Percentiles rank a stretch among this genome's conserved stretches.
Conservation (phyloP, 1,284 basidiomycete genomes). For the Sporisorium sorghi region DNA sequence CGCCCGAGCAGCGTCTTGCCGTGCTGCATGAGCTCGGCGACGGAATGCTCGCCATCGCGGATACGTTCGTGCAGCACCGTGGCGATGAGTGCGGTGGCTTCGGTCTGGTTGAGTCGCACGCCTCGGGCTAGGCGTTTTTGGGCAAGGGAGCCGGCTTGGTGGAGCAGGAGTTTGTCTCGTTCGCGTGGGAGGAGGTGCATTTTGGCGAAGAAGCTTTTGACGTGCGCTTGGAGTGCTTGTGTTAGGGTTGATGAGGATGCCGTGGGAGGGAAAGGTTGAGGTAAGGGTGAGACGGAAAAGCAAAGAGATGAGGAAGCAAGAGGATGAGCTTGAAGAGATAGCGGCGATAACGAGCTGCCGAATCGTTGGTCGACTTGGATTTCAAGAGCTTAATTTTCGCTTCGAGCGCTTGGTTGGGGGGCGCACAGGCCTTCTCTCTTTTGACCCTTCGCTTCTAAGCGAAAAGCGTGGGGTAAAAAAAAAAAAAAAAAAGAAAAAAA, state of each 20-base stretch:
- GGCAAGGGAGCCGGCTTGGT: slow-evolving; percentile 75
- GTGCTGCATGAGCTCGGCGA: slow-evolving; percentile 83
- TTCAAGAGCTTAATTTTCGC: neutral
- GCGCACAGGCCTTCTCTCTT: neutral
- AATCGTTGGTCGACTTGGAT: no score
- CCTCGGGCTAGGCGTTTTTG: slow-evolving; percentile 95
- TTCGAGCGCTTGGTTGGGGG: neutral
- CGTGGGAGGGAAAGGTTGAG: neutral
- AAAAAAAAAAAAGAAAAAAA: neutral
- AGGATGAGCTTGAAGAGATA: neutral
- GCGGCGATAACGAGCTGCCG: neutral
- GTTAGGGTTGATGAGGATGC: neutral
- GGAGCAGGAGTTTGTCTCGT: slow-evolving; percentile 65
- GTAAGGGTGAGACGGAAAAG: neutral
- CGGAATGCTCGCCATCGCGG: slow-evolving; percentile 89
- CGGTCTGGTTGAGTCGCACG: slow-evolving; percentile 83
- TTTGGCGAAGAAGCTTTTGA: no score
- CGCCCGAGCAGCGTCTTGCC: slow-evolving; percentile 85
- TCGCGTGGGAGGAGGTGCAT: slow-evolving; percentile 68
- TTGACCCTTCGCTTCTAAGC: neutral
- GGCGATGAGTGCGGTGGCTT: slow-evolving; percentile 89
- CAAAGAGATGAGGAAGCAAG: no score
- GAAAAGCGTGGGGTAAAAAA: slow-evolving; percentile 1
- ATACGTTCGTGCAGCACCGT: slow-evolving; percentile 92
- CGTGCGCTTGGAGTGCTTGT: no score